These are phyloP conservation scores for Cinnamomum micranthum DNA, from an alignment of 164 flowering plant genomes.

Conservation along the genomic window DNA sequence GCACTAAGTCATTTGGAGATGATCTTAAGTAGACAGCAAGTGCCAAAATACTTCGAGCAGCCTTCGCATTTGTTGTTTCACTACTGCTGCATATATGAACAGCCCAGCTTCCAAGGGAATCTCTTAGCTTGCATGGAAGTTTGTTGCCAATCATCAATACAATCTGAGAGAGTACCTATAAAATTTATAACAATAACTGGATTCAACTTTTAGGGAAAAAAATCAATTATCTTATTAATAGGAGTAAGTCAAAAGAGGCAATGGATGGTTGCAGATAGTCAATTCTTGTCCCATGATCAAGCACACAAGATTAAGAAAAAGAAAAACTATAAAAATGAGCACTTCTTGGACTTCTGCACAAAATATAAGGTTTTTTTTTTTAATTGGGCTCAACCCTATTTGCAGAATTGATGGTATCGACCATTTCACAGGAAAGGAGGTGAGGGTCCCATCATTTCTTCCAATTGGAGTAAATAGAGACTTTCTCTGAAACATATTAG, in stretches of 20 bases:
- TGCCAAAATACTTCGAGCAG: slow-evolving; percentile 44
- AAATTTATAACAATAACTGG: background rate
- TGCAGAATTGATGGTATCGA: background rate
- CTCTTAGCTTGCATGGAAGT: slow-evolving; percentile 41
- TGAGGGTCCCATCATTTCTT: background rate
- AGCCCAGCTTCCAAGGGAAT: slow-evolving; percentile 57
- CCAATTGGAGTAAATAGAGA: too few species aligned
- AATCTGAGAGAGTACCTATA: slow-evolving; percentile 61
- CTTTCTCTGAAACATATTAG: too few species aligned
- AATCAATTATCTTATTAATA: background rate
- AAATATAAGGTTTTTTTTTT: too few species aligned
- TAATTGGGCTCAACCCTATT: background rate
- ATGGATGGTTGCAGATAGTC: background rate
- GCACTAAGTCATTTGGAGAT: slow-evolving; percentile 49
- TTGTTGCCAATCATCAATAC: slow-evolving; percentile 42
- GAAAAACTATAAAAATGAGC: background rate
- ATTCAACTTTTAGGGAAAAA: background rate
- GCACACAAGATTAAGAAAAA: background rate
- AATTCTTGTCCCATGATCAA: background rate
- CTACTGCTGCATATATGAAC: slow-evolving; percentile 43
- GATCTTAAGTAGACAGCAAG: slow-evolving; percentile 45
- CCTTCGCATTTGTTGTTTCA: slow-evolving; percentile 31
- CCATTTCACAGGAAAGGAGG: background rate
- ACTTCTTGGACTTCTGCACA: background rate
- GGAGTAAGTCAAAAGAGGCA: background rate